phyloP scores from a whole-genome alignment of 2,329 filamentous ascomycete genomes.

The Mollisiaceae sp. region DNA sequence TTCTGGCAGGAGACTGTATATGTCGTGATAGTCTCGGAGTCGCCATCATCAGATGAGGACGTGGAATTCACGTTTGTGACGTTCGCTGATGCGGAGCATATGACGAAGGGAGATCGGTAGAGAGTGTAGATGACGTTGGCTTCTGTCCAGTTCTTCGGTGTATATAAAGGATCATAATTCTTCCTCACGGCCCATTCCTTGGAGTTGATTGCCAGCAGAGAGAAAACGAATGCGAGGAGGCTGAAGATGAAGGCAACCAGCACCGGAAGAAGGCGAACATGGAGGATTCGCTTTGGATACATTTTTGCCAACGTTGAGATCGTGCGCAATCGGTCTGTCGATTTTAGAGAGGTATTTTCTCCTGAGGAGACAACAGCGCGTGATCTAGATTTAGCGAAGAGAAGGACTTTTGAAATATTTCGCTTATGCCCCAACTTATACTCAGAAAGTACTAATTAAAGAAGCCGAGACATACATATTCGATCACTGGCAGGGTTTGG shows the following conservation, averaged over 20 bases:
- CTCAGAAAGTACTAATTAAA: too few relatives aligned
- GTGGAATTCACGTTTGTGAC: slow-evolving; percentile 8
- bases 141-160: background rate
- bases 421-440: too few relatives aligned
- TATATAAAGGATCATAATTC: slow-evolving; percentile 5
- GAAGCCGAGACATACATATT: too few relatives aligned
- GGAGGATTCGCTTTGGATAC: background rate
- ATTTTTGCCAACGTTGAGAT: background rate
- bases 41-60: background rate
- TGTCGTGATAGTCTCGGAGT: background rate
- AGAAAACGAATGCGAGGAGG: background rate
- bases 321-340: too few relatives aligned
- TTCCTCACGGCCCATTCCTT: slow-evolving; percentile 2
- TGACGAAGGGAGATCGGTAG: slow-evolving; percentile 7
- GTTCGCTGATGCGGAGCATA: background rate
- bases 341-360: too few relatives aligned
- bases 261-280: background rate
- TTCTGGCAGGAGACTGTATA: background rate
- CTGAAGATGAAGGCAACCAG: background rate
- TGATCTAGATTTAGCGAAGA: too few relatives aligned
- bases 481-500: too few relatives aligned
- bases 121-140: slow-evolving; percentile 4
- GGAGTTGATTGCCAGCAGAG: background rate
- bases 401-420: too few relatives aligned
- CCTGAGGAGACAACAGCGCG: too few relatives aligned